Base-by-base conservation (phyloP, 352 stramenopile genomes). In the Porosira glacialis region DNA sequence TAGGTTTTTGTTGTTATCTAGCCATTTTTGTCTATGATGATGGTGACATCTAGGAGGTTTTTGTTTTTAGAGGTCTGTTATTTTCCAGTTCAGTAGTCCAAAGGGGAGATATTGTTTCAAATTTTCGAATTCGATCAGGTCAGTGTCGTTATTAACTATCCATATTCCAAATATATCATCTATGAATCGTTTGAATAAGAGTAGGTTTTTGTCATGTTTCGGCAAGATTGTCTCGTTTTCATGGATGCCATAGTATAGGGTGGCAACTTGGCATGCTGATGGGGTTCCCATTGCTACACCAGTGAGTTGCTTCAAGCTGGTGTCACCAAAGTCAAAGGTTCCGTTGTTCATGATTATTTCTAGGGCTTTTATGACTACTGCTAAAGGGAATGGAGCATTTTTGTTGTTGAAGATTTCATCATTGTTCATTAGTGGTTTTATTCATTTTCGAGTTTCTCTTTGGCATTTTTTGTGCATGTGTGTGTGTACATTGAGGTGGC, bases 281-380 rank as follows among this genome's bases (percentile, higher is more conserved):
- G 66, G 43, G 3, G 70, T 79, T 13, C 66, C 70, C 70, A 79
- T 79, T 33, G 70, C 70, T 43, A 57, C 74, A 3, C 70, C 70
- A 50, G 6, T 30, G 5, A 79, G 3, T 56, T 79, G 70, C 2
- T 55, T 28, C 5, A 33, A 75, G 5, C 35, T 48, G 1, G 47
- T 50, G 57, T 78, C 41, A 7, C 62, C 62, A 22, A 80, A 79
- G 35, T 59, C 21, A 21, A 79, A 78, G 22, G 73, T 47, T 26
- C 78, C 78, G 13, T 58, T 65, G 1, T 11, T 67, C 51, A 80
- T 62, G 21, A 80, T 55, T 1, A 59, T 11, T 1, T 21, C 11
- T 13, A 79, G 21, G 33, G 36, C 50, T 43, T 31, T 24, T 26
- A 59, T 41, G 3, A 78, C 24, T 36, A 59, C 41, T 27, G 61